These are phyloP conservation scores for Cicer judaicum DNA, from an alignment of 306 rosid species.

Conservation along the genomic window DNA sequence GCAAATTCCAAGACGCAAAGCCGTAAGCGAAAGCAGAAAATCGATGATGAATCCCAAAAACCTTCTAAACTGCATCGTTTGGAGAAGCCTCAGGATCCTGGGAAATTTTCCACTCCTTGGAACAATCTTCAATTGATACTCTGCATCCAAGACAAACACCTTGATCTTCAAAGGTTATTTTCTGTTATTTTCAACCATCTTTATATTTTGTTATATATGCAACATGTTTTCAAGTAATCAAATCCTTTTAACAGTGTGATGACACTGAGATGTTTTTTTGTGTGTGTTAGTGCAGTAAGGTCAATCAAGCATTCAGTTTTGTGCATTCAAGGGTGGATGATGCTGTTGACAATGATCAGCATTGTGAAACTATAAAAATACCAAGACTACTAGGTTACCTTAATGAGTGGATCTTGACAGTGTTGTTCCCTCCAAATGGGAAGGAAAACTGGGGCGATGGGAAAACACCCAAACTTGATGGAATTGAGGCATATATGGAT, in stretches of 20 bases:
- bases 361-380: slow-evolving; percentile 59
- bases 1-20: slow-evolving; percentile 36
- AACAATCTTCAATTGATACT: slow-evolving; percentile 70
- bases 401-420: slow-evolving; percentile 77
- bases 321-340: slow-evolving; percentile 55
- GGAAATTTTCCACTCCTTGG: slow-evolving; percentile 54
- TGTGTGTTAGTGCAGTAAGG: slow-evolving; percentile 72
- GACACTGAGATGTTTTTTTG: not conserved
- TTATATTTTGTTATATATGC: not conserved
- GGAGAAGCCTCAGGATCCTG: slow-evolving; percentile 40
- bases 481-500: slow-evolving; percentile 64
- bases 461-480: slow-evolving; percentile 48
- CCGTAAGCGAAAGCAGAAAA: slow-evolving; percentile 55
- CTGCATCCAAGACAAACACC: slow-evolving; percentile 62
- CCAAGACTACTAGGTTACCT: slow-evolving; percentile 66
- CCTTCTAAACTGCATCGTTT: slow-evolving; percentile 55
- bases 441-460: slow-evolving; percentile 50
- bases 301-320: slow-evolving; percentile 67
- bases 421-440: slow-evolving; percentile 71
- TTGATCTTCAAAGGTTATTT: slow-evolving; percentile 65
- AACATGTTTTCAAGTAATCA: slow-evolving; percentile 5
- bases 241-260: slow-evolving; percentile 3
- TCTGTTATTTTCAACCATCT: not conserved
- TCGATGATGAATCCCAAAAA: slow-evolving; percentile 32
- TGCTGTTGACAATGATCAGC: slow-evolving; percentile 39